Percentiles rank a stretch among this genome's conserved stretches.
Evolutionary conservation across 768 basidiomycete species (phyloP).

Genomic region (Strobilomyces confusus): DNA sequence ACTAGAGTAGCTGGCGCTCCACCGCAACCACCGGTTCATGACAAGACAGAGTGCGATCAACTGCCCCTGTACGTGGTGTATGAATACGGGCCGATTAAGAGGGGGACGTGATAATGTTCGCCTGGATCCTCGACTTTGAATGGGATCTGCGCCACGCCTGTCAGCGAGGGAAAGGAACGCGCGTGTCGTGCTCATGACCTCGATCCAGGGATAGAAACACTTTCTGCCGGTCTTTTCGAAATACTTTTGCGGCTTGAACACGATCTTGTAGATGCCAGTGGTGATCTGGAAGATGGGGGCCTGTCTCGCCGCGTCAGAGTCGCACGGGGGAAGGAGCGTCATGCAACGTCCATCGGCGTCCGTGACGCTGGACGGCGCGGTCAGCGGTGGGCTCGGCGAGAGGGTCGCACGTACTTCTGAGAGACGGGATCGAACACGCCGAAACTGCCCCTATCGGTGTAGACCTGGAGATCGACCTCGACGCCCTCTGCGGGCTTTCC

Average conservation of each 20-base stretch:
- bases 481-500: conserved; percentile 80
- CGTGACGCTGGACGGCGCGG: conserved; percentile 50
- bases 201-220: conserved; percentile 89
- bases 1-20: conserved; percentile 6
- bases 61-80: conserved; percentile 95
- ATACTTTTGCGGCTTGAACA: conserved; percentile 81
- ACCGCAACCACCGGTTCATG: background rate
- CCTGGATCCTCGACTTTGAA: conserved; percentile 68
- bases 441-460: conserved; percentile 35
- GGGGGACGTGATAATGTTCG: conserved; percentile 88
- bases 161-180: conserved; percentile 1
- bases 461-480: conserved; percentile 55
- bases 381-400: background rate
- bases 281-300: conserved; percentile 42
- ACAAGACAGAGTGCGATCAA: conserved; percentile 34
- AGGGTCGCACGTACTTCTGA: conserved; percentile 50
- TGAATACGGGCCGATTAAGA: conserved; percentile 88
- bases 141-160: conserved; percentile 53
- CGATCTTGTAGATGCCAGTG: conserved; percentile 68
- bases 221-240: conserved; percentile 59
- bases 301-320: conserved; percentile 41
- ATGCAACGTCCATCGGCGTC: conserved; percentile 81
- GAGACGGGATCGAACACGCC: conserved; percentile 52
- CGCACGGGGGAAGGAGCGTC: conserved; percentile 59
- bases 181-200: conserved; percentile 45